A percentile compares a stretch with the other conserved stretches of the same genome.
Evolutionary conservation across 345 rosid species (phyloP).

Genomic region (Camelina laxa): DNA sequence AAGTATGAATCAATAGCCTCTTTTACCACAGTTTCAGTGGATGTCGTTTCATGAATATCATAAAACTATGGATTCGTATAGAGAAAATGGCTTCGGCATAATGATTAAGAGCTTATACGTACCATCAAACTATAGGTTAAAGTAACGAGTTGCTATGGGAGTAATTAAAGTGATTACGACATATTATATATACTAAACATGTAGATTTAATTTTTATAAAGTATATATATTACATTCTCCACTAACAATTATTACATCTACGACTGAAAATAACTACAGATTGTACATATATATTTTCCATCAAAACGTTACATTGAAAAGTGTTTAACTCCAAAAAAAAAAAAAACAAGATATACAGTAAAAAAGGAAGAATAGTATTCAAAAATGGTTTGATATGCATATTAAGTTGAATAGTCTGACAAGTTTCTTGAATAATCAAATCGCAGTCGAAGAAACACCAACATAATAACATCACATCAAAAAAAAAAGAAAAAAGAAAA

Average conservation of each 20-base stretch:
- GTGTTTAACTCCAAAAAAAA: not conserved
- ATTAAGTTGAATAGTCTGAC: not conserved
- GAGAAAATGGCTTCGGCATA: conserved; percentile 1
- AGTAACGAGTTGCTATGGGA: not conserved
- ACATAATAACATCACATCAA: not conserved
- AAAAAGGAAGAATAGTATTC: not conserved
- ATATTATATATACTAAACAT: conserved; percentile 1
- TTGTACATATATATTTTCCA: not conserved
- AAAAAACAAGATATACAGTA: too few relatives aligned
- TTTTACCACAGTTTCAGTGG: conserved; percentile 30
- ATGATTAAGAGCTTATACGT: conserved; percentile 15
- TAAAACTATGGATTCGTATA: conserved; percentile 21
- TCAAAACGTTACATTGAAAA: not conserved
- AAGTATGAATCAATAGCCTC: conserved; percentile 27
- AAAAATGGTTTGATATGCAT: conserved; percentile 3
- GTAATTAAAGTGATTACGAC: conserved; percentile 33
- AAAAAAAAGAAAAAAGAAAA: not conserved
- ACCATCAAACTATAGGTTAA: conserved; percentile 24
- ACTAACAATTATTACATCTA: not conserved
- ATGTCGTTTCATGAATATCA: conserved; percentile 19
- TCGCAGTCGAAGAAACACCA: not conserved
- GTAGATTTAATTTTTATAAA: conserved; percentile 7
- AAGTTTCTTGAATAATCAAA: not conserved
- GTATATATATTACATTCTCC: not conserved
- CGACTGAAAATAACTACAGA: not conserved